Base-by-base conservation (phyloP, 1,284 basidiomycete genomes). In the Melampsora americana region DNA sequence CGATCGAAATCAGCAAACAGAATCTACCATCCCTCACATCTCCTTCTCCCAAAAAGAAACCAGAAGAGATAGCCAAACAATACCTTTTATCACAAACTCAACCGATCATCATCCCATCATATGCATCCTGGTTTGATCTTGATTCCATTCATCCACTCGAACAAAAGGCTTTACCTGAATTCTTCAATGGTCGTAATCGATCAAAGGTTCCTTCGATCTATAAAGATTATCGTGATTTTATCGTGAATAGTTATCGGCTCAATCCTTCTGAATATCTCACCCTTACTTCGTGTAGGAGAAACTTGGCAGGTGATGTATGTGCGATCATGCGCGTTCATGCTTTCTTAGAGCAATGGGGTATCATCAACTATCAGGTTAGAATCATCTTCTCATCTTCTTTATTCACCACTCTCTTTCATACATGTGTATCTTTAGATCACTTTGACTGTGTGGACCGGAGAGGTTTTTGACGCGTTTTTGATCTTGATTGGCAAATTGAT, bases 191-290 rank as follows among this genome's bases (percentile, higher is more conserved):
- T 77, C 87, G 93, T 78, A 95, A 96, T 83, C 85, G 95, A 79
- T 92, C 90, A 79, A 99, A 99, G 85, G 97, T 95, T 0, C 95
- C 95, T 0, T 88, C 91, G 39, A 93, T 98, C 79, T 99, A 99
- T 87, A 99, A 98, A 84, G 95, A 98, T 83, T 99, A 99, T 83
- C 89, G 95, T 78, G 95, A 99, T 86, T 99, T 99, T 81, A 99
- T 99, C 93, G 89, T 99, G 84, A 97, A 99, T 85, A 95, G 95
- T 2, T 99, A 98, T 84, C 87, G 95, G 60, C 87, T 99, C 66
- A 89, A 96, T 79, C 96, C 95, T 0, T 88, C 88, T 59, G 95
- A 99, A 83, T 99, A 99, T 82, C 87, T 99, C 76, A 99, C 96
- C 9, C 93, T 99, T 78, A 99, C 95, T 1, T 95, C 95, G 0